Percentiles rank a stretch among this genome's conserved stretches.
Evolutionary conservation across 495 filamentous ascomycete species (phyloP).

Genomic region (Zalerion maritima): DNA sequence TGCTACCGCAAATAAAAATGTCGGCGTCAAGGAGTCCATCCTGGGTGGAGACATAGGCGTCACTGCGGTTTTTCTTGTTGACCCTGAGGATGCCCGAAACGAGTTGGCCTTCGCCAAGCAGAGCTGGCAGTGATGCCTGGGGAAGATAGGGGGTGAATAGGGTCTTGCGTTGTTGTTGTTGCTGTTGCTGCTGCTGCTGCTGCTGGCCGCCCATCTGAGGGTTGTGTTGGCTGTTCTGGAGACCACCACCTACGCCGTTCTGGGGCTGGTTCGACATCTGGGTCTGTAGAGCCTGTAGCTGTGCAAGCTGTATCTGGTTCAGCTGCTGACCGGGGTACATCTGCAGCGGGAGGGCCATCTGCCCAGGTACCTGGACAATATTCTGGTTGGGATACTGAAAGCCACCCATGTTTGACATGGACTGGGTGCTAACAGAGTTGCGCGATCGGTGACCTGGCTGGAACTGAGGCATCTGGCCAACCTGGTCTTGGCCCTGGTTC

Average conservation of each 20-base stretch:
- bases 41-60: constrained; percentile 88
- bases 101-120: constrained; percentile 82
- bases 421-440: constrained; percentile 66
- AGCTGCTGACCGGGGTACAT: constrained; percentile 75
- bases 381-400: constrained; percentile 93
- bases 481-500: constrained; percentile 47
- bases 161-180: constrained; percentile 93
- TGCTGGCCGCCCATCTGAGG: constrained; percentile 49
- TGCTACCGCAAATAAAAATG: constrained; percentile 98
- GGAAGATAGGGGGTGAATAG: constrained; percentile 96
- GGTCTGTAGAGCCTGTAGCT: constrained; percentile 83
- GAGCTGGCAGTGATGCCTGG: constrained; percentile 82
- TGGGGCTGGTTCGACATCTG: constrained; percentile 69
- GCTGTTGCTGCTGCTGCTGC: constrained; percentile 59
- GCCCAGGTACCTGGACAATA: constrained; percentile 70
- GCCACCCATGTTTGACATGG: constrained; percentile 65
- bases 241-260: constrained; percentile 39
- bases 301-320: constrained; percentile 76
- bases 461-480: constrained; percentile 65
- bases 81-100: constrained; percentile 93
- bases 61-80: constrained; percentile 98
- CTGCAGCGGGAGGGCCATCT: constrained; percentile 58
- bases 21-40: constrained; percentile 84
- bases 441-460: constrained; percentile 85
- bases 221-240: constrained; percentile 65